Base-by-base conservation (phyloP, 106 monocot genomes). In the Dioscorea dumetorum region DNA sequence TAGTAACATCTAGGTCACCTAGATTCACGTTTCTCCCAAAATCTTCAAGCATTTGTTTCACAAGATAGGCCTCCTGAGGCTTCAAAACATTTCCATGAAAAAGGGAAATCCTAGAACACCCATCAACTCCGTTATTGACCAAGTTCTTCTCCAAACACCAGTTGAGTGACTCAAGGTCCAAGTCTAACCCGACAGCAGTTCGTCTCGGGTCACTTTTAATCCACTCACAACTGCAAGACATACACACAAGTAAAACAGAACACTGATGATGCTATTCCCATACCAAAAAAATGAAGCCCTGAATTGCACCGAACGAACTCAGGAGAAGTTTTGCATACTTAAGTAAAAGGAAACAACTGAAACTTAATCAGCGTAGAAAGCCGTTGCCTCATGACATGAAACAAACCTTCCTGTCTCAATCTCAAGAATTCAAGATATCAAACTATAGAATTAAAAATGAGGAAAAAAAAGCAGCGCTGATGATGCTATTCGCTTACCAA, bases 11-110 rank as follows among this genome's bases (percentile, higher is more conserved):
- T 69, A 62, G 20, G 50, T n/a, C n/a, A n/a, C 76, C 67, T 48
- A n/a, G n/a, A n/a, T n/a, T n/a, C n/a, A n/a, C n/a, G n/a, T 28
- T 28, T 28, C 28, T 28, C 28, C 68, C 49, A 22, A 31, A 59
- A 74, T 83, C 78, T 57, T 73, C 52, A 58, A 68, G 18, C 11
- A 32, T 24, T 32, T 50, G 58, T 61, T 68, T 76, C 12, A 88
- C 82, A 35, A 76, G 58, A 54, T 33, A 3, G 61, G 97, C 84
- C 32, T 83, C 72, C 0, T 62, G 56, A 51, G 91, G 97, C 20
- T 78, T 71, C 71, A 97, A 74, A 35, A 97, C 97, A 81, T 97
- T 85, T 41, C 97, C 97, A 71, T 97, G 97, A 63, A 89, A 89
- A 65, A 97, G 84, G 18, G 69, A 80, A 9, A 97, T 76, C 64